Percentiles rank a stretch among this genome's conserved stretches.
These are phyloP conservation scores for Saccharomyces hybrid DNA, from an alignment of 1,139 yeast species.

Conservation along the genomic window DNA sequence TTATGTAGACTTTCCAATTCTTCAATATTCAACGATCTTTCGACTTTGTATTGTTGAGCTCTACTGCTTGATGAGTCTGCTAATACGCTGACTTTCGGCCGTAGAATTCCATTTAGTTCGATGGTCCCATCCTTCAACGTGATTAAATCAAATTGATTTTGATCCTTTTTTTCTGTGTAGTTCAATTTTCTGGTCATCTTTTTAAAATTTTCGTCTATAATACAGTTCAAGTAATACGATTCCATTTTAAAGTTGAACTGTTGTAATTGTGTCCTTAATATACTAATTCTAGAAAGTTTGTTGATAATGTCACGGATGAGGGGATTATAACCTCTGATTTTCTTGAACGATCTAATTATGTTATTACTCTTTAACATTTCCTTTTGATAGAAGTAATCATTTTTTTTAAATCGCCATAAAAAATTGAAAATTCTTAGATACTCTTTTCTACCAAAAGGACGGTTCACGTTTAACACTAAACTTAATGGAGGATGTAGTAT, in stretches of 20 bases:
- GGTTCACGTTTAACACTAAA: slow-evolving; percentile 37
- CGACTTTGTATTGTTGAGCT: neutral
- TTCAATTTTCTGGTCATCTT: slow-evolving; percentile 35
- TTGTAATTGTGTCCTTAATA: slow-evolving; percentile 23
- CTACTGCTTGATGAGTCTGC: neutral
- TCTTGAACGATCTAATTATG: slow-evolving; percentile 27
- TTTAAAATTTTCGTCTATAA: slow-evolving; percentile 33
- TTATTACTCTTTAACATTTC: slow-evolving; percentile 42
- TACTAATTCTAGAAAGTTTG: slow-evolving; percentile 22
- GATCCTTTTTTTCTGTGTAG: slow-evolving; percentile 4
- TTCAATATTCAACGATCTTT: slow-evolving; percentile 19
- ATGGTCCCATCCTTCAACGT: slow-evolving; percentile 10
- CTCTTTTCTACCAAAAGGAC: slow-evolving; percentile 42
- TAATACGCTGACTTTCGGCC: slow-evolving; percentile 12
- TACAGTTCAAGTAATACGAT: slow-evolving; percentile 20
- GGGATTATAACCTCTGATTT: slow-evolving; percentile 17
- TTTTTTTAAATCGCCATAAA: slow-evolving; percentile 69
- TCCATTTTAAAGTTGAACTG: slow-evolving; percentile 24
- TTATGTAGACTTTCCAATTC: slow-evolving; percentile 24
- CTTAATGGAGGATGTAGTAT: slow-evolving; percentile 53
- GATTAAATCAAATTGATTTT: slow-evolving; percentile 12
- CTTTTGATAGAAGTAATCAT: slow-evolving; percentile 43
- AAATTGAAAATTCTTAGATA: slow-evolving; percentile 80
- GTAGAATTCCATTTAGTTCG: slow-evolving; percentile 14
- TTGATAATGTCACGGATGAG: slow-evolving; percentile 22